Evolutionary conservation across 495 filamentous ascomycete species (phyloP).

Genomic region (Neurospora tetraspora): DNA sequence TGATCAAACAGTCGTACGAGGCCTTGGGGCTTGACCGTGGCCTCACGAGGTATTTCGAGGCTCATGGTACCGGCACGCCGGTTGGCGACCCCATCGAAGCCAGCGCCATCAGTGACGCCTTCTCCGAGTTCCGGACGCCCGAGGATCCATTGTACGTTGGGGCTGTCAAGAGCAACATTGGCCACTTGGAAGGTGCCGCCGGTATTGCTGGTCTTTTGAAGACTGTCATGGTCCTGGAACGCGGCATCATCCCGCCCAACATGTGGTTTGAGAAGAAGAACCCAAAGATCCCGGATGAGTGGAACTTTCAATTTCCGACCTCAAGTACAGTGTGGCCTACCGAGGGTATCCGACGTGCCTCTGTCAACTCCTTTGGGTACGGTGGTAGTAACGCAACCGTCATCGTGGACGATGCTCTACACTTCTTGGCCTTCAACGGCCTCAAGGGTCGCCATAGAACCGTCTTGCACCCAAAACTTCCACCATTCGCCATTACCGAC

Average conservation of each 20-base stretch:
- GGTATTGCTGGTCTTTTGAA: constrained; percentile 47
- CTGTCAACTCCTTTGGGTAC: constrained; percentile 7
- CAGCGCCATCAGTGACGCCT: constrained; percentile 34
- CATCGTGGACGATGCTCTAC: constrained; percentile 6
- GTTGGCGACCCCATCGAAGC: constrained; percentile 13
- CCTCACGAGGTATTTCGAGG: constrained; percentile 37
- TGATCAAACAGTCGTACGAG: constrained; percentile 39
- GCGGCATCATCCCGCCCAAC: constrained; percentile 32
- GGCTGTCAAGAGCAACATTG: constrained; percentile 45
- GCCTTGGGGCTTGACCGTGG: constrained; percentile 32
- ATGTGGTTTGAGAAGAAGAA: constrained; percentile 40
- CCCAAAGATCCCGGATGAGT: constrained; percentile 19
- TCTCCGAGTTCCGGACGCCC: constrained; percentile 15
- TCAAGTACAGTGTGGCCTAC: not conserved
- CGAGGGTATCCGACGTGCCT: not conserved
- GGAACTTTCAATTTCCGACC: not conserved
- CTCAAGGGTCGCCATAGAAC: not conserved
- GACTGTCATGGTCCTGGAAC: constrained; percentile 36
- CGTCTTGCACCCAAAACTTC: no score
- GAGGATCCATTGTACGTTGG: constrained; percentile 37
- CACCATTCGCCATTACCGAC: no score
- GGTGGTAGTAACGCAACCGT: constrained; percentile 9
- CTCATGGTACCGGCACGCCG: constrained; percentile 20
- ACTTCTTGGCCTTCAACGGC: not conserved
- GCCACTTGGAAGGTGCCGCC: constrained; percentile 42